Evolutionary conservation across 371 early-diverging fungal species (phyloP).

Genomic region (Rozella allomycis): DNA sequence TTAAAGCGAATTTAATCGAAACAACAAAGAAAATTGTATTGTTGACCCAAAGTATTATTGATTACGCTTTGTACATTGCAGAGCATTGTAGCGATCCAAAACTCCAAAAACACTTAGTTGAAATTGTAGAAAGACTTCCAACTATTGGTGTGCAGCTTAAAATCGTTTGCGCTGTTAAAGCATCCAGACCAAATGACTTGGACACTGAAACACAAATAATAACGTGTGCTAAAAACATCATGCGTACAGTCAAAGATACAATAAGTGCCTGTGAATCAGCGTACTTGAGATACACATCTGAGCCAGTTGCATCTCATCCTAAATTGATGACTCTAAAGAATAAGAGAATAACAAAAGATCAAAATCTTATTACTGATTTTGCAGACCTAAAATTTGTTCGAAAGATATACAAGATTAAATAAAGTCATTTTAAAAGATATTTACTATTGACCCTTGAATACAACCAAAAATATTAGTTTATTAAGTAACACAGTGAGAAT

Average conservation of each 20-base stretch:
- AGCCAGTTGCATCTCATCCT: too few relatives aligned
- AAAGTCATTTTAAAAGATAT: too few relatives aligned
- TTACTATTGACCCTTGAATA: too few relatives aligned
- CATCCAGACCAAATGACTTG: constrained; percentile 11
- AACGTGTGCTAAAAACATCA: constrained; percentile 16
- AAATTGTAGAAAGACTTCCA: constrained; percentile 8
- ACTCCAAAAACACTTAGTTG: constrained; percentile 7
- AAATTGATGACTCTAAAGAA: too few relatives aligned
- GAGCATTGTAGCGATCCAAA: constrained; percentile 14
- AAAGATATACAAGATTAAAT: too few relatives aligned
- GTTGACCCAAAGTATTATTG: constrained; percentile 6
- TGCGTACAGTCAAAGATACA: constrained; percentile 10
- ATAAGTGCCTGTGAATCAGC: constrained; percentile 14
- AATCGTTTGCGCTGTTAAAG: constrained; percentile 27
- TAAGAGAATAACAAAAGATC: too few relatives aligned
- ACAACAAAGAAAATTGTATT: constrained; percentile 11
- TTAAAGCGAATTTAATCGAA: constrained; percentile 13
- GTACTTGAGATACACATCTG: constrained; percentile 1
- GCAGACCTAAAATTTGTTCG: too few relatives aligned
- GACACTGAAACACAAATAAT: constrained; percentile 17
- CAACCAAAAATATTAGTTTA: too few relatives aligned
- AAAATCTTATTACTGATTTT: too few relatives aligned
- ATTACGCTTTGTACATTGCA: constrained; percentile 6
- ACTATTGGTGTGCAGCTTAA: constrained; percentile 21
- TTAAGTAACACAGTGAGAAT: too few relatives aligned